Base-by-base conservation (phyloP, 768 basidiomycete species). In the Candolleomyces aberdarensis region DNA sequence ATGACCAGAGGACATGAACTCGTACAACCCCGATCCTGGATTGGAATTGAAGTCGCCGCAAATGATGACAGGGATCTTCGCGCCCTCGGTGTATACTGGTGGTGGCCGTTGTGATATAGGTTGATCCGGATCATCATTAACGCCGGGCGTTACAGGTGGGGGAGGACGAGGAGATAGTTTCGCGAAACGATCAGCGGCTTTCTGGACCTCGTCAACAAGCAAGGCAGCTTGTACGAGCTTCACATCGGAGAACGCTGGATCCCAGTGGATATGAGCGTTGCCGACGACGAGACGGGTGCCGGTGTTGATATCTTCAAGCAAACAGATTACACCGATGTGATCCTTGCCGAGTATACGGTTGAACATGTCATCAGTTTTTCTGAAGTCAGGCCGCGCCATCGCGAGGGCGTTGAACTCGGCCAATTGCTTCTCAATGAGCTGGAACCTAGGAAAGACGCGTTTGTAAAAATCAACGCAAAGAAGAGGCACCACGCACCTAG, bases 361-460 rank as follows among this genome's bases (percentile, higher is more conserved):
- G 84, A 98, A 98, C 95, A 98, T 96, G 78, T 98, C 96, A 69
- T 98, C 95, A 17, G 94, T 96, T 77, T 95, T 94, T 81, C 94
- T 94, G 78, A 95, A 94, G 72, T 96, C 94, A 54, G 89, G 85
- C 29, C 94, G 86, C 67, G 94, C 91, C 85, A 98, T 90, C 19
- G 96, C 96, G 63, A 95, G 83, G 40, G 91, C 84, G 70, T 89
- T 92, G 78, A 96, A 99, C 73, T 98, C 97, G 70, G 98, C 83
- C 44, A 95, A 85, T 57, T 95, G 89, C 66, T 91, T 92, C 78
- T 98, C 96, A 46, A 99, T 89, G 22, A 99, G 85, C 63, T 89
- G 85, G 75, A 94, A 99, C 70, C 94, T 96, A 70, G 36, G 36
- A 36, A 26, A 50, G 55, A 20, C 46, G 40, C 26, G 57, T 66